Base-by-base conservation (phyloP, 345 rosid species). In the Jatropha curcas region DNA sequence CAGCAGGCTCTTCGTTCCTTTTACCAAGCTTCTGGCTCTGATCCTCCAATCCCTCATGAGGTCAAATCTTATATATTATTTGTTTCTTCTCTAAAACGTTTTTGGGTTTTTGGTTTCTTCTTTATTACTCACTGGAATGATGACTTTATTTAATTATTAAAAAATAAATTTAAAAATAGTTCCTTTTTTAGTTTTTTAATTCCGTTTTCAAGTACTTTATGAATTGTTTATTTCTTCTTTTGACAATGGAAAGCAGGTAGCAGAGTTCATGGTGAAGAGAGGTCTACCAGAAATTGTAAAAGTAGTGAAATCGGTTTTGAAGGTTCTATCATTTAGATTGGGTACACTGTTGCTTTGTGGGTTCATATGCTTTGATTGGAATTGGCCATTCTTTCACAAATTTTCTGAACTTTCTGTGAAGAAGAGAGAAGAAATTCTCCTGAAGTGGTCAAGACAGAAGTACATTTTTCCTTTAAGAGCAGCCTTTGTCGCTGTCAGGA, bases 291-390 rank as follows among this genome's bases (percentile, higher is more conserved):
- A 72, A 66, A 90, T 81, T 24, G 75, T 88, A 69, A 69, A 72
- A 12, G 2, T 86, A 20, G 82, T 83, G 70, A 77, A 75, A 60
- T 46, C 85, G 50, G 80, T 81, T 58, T 39, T 91, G 79, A 82
- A 45, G 74, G 9, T 87, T 50, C 73, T 93, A 8, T 87, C 93
- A 20, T 91, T 69, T 76, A 86, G 97, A 76, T 34, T 89, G 60
- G 95, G 93, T 34, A 88, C 95, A 27, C 66, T 89, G 27, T 71
- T 89, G 76, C 89, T 91, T 12, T 89, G 95, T 72, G 96, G 97
- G 59, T 78, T 74, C 30, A 50, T 79, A 63, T 88, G 90, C 81
- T 79, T 87, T 60, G 88, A 73, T 33, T 78, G 86, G 82, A 71
- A 37, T 22, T 90, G 91, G 94, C 97, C 96, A 6, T 87, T 90